Base-by-base conservation (phyloP, 768 basidiomycete genomes). In the Tylopilus cervinicoccineus region DNA sequence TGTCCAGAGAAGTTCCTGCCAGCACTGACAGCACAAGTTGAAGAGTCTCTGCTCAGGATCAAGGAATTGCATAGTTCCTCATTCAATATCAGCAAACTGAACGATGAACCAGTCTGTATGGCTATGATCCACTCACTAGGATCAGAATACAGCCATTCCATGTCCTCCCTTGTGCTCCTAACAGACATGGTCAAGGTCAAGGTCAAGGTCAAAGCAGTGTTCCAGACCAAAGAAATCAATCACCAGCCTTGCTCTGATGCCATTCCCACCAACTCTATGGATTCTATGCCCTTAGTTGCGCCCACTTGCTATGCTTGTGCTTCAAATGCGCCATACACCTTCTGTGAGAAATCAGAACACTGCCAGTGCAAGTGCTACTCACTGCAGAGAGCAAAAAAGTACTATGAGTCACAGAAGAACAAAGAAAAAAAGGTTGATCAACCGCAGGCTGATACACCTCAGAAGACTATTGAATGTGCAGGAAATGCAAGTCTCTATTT, bases 41-140 rank as follows among this genome's bases (percentile, higher is more conserved):
- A 54, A 12, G 4, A 45, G 2, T 4, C 33, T n/a, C 51, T 56
- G 50, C 1, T n/a, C 10, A 22, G 31, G 4, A 56, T 58, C 14
- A 31, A 58, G 23, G 44, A 56, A n/a, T n/a, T n/a, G 0, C 43
- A 56, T 1, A 16, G n/a, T 22, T 11, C 28, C 1, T 3, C 32
- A 0, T 58, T 48, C 13, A 22, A 24, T 2, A 1, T 55, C 1
- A 26, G 2, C 5, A 19, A 1, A 23, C 33, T 32, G 17, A 14
- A 42, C 14, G 8, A 14, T 4, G 41, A 43, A 10, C 14, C 23
- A 3, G 12, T 7, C 3, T 32, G 41, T 7, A 43, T 43, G 41
- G 19, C 20, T 8, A 31, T 43, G 28, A 43, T 43, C 16, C 13
- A 12, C 7, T 5, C 40, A 20, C 8, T 42, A 6, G 28, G 19